Evolutionary conservation across 257 asterid genomes (phyloP).

Genomic region (Lantana camara): DNA sequence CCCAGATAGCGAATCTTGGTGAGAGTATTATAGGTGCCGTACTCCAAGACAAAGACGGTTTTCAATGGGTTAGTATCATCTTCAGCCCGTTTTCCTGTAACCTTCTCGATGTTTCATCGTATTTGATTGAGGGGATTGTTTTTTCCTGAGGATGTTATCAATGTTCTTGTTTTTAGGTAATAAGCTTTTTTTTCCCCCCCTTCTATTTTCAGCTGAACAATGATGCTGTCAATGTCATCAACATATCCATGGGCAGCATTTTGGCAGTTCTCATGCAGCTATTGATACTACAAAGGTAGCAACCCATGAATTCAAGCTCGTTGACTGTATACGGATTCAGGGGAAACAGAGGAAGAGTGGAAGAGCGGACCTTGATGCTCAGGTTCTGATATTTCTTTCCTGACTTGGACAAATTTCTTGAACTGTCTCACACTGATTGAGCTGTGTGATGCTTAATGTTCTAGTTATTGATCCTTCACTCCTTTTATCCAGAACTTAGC

Average conservation of each 20-base stretch:
- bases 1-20: slow-evolving; percentile 97
- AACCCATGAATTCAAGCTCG: background rate
- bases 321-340: background rate
- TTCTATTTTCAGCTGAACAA: slow-evolving; percentile 56
- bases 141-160: background rate
- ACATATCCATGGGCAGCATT: slow-evolving; percentile 83
- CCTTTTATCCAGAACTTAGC: background rate
- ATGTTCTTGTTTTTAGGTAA: too few relatives aligned
- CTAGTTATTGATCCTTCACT: too few relatives aligned
- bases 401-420: too few relatives aligned
- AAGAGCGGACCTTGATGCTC: background rate
- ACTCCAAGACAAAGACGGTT: slow-evolving; percentile 54
- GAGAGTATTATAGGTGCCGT: slow-evolving; percentile 94
- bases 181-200: background rate
- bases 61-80: slow-evolving; percentile 51
- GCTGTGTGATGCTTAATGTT: background rate
- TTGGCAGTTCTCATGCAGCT: slow-evolving; percentile 77
- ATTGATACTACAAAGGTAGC: slow-evolving; percentile 30
- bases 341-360: background rate
- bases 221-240: slow-evolving; percentile 79
- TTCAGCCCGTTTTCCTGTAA: background rate
- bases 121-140: background rate
- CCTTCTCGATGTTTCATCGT: background rate
- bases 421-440: background rate
- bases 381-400: slow-evolving; percentile 8